Base-by-base conservation (phyloP, 345 rosid genomes). In the Populus deltoides region DNA sequence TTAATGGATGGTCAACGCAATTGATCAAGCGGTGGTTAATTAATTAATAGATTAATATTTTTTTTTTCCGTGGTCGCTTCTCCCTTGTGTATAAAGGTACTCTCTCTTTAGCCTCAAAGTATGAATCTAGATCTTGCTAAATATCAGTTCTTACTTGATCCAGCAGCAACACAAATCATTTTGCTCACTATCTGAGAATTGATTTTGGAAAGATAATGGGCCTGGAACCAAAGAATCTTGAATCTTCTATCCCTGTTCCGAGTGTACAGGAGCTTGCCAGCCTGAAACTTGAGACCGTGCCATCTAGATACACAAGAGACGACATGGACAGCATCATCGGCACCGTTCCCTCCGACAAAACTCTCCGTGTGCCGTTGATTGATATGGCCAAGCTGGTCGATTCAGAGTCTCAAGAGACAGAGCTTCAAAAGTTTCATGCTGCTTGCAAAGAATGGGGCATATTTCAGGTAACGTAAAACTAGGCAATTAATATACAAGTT, bases 371-470 rank as follows among this genome's bases (percentile, higher is more conserved):
- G 8, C 88, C 86, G 3, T 74, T 77, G 82, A 81, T 86, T 38
- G 85, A 83, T 68, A 59, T 83, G 84, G 10, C 79, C 62, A 83
- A 79, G 81, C 59, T 81, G 65, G 75, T 66, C 53, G 68, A 72
- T 75, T 69, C 72, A 1, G 73, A 43, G 13, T 55, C 78, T 49
- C 81, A 45, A 5, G 49, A 24, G 16, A 0, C 25, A 4, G 85
- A 86, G 83, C 80, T 86, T 53, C 81, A 35, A 63, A 79, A 68
- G 39, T 73, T 86, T 63, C 81, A 68, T 68, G 57, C 78, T 62
- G 85, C 86, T 3, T 83, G 85, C 80, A 77, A 63, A 62, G 29
- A 83, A 1, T 81, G 88, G 86, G 88, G 86, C 27, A 2, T 83
- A 1, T 81, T 83, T 43, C 85, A 79, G 85, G 81, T 80, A 31